These are phyloP conservation scores for Torulaspora gathmanii DNA, from an alignment of 805 yeast species.

Conservation along the genomic window DNA sequence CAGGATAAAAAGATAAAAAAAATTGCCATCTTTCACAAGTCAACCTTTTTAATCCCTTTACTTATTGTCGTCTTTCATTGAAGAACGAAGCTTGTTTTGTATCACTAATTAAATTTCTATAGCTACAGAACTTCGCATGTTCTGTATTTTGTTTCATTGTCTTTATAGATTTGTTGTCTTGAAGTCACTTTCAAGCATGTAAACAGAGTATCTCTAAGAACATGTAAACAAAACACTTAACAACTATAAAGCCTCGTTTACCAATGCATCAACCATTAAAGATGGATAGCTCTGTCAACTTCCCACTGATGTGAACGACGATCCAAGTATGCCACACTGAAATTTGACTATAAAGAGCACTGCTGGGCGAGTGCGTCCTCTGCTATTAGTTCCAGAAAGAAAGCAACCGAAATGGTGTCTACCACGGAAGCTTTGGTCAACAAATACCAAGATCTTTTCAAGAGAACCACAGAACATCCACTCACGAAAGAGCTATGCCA, in stretches of 20 bases:
- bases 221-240: background rate
- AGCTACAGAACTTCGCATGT: background rate
- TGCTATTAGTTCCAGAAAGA: background rate
- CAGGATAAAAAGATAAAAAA: background rate
- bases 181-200: background rate
- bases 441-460: constrained; percentile 27
- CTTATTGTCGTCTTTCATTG: background rate
- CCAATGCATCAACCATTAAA: background rate
- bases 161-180: background rate
- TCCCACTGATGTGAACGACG: background rate
- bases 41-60: background rate
- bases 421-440: constrained; percentile 26
- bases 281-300: background rate
- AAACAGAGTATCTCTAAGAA: too few relatives aligned
- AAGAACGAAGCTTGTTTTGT: background rate
- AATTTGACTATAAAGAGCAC: background rate
- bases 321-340: background rate
- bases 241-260: background rate
- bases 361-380: too few relatives aligned
- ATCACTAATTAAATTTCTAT: background rate
- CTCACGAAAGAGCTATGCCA: constrained; percentile 44
- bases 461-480: constrained; percentile 37
- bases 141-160: background rate
- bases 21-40: background rate
- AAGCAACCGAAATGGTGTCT: constrained; percentile 7